phyloP scores from a whole-genome alignment of 768 basidiomycete genomes.

The Naganishia vishniacii region DNA sequence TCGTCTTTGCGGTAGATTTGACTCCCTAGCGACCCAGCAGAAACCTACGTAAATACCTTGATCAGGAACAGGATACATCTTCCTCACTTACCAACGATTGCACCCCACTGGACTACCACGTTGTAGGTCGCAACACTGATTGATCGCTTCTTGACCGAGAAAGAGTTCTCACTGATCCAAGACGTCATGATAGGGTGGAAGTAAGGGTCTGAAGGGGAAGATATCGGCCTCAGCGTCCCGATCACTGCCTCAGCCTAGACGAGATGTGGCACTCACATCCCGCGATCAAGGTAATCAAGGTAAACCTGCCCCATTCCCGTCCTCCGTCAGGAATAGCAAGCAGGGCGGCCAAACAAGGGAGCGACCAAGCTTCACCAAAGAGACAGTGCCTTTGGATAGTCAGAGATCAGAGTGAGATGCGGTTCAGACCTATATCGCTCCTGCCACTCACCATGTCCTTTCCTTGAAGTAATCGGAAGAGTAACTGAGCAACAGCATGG shows the following conservation, averaged over 20 bases:
- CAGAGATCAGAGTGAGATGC: no score
- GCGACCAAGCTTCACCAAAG: conserved; percentile 30
- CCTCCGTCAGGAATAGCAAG: conserved; percentile 26
- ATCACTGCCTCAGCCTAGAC: no score
- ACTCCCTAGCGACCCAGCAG: conserved; percentile 34
- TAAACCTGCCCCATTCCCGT: conserved; percentile 25
- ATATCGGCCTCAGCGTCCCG: background rate
- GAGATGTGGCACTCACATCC: conserved; percentile 18
- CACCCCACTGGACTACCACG: conserved; percentile 60
- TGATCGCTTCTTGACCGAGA: conserved; percentile 28
- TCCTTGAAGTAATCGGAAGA: conserved; percentile 59
- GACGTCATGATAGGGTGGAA: conserved; percentile 29
- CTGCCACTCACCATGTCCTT: conserved; percentile 48
- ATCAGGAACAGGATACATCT: background rate
- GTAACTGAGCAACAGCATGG: conserved; percentile 54
- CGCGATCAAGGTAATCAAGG: conserved; percentile 26
- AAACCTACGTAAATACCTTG: background rate
- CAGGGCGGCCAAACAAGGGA: conserved; percentile 26
- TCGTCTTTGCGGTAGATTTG: conserved; percentile 55
- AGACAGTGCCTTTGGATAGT: conserved; percentile 22
- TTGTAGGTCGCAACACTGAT: conserved; percentile 53
- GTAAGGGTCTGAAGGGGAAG: conserved; percentile 22
- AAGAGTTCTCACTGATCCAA: conserved; percentile 30
- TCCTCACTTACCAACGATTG: conserved; percentile 25
- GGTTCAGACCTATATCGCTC: no score